Conservation (phyloP, 2,329 filamentous ascomycete species). For the Colletotrichum sp. region DNA sequence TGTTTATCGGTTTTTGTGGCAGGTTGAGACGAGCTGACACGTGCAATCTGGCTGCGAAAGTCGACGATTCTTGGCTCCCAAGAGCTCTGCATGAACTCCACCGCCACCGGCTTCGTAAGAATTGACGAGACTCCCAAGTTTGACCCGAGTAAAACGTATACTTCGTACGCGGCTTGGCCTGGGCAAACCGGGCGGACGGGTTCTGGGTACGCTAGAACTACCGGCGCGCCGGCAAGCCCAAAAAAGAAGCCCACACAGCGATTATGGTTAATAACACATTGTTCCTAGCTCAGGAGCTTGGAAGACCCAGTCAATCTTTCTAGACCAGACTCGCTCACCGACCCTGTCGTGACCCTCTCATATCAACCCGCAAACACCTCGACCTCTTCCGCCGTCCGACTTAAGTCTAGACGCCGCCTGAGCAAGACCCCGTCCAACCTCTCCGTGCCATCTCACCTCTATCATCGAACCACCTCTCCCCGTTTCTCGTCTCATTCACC, state of each 20-base stretch:
- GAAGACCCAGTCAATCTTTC: background rate
- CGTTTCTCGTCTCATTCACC: background rate
- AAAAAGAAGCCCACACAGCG: background rate
- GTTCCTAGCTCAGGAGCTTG: background rate
- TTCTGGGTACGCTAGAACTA: background rate
- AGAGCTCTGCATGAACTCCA: background rate
- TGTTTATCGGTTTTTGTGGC: background rate
- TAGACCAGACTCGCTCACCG: background rate
- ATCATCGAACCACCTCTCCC: background rate
- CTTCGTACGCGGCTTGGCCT: background rate
- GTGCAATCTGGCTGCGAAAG: background rate
- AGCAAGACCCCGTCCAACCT: background rate
- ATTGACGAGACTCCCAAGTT: background rate
- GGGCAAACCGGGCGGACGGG: background rate
- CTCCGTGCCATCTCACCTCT: background rate
- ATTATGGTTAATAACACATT: background rate
- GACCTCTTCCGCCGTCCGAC: background rate
- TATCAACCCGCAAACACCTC: background rate
- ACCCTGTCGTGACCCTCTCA: background rate
- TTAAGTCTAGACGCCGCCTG: background rate
- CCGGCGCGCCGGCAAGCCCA: background rate
- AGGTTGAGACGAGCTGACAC: conserved; percentile 7
- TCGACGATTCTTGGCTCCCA: background rate
- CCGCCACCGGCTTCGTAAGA: background rate
- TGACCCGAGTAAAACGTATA: background rate